A percentile compares a stretch with the other conserved stretches of the same genome.
These are phyloP conservation scores for Trichoderma asperelloides DNA, from an alignment of 495 filamentous ascomycete species.

Conservation along the genomic window DNA sequence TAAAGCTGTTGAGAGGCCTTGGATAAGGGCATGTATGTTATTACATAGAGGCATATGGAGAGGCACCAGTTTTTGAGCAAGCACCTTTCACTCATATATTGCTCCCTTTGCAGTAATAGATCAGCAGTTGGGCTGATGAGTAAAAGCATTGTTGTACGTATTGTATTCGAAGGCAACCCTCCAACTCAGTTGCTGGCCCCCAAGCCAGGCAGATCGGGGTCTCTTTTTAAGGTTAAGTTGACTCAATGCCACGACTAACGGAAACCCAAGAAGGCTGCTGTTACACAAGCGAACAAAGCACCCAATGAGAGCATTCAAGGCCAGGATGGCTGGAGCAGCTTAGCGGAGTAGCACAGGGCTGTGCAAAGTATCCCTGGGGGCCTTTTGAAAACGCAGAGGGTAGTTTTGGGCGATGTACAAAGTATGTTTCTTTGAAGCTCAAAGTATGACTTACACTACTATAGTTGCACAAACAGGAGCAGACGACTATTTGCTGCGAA, in stretches of 20 bases:
- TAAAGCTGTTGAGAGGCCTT: background rate
- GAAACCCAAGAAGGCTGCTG: background rate
- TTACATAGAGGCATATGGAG: background rate
- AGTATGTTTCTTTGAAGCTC: background rate
- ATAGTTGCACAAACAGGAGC: no score
- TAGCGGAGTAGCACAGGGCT: slow-evolving; percentile 3
- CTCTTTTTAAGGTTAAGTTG: slow-evolving; percentile 2
- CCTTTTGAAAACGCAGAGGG: no score
- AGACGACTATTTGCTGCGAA: no score
- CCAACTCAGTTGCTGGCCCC: background rate
- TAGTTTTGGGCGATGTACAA: no score
- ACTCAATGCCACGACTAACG: background rate
- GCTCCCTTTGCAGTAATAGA: no score
- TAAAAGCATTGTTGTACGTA: no score
- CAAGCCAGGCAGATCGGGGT: background rate
- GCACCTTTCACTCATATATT: background rate
- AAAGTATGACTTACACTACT: background rate
- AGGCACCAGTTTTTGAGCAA: background rate
- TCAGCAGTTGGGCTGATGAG: no score
- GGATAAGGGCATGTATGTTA: background rate
- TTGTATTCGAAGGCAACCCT: background rate
- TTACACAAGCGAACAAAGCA: background rate
- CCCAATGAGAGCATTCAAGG: background rate
- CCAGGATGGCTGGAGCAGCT: background rate
- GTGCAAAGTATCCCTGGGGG: background rate